Evolutionary conservation across 192 early-diverging fungal genomes (phyloP).

Genomic region (Haplosporangium gracile): DNA sequence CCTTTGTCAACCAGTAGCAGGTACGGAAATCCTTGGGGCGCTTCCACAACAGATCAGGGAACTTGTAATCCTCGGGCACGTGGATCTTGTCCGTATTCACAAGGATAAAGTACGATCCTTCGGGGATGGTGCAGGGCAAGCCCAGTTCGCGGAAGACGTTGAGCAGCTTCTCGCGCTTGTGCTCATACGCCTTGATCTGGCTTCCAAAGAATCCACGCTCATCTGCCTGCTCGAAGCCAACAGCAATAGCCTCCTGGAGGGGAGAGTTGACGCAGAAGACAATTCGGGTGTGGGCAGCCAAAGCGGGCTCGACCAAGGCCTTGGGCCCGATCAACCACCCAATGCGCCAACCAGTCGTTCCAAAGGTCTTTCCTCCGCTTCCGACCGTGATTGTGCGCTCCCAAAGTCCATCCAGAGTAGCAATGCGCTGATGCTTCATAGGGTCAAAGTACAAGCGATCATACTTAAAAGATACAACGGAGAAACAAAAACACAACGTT

Average conservation of each 20-base stretch:
- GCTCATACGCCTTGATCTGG: constrained; percentile 76
- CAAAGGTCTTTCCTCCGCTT: constrained; percentile 94
- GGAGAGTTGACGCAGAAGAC: constrained; percentile 93
- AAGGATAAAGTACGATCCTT: constrained; percentile 95
- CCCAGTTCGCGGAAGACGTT: constrained; percentile 73
- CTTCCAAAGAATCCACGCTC: constrained; percentile 74
- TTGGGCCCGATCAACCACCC: constrained; percentile 91
- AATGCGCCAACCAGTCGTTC: constrained; percentile 96
- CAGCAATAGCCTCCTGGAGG: constrained; percentile 87
- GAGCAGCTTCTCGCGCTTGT: constrained; percentile 81
- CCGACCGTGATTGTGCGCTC: constrained; percentile 95
- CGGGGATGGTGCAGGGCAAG: constrained; percentile 85
- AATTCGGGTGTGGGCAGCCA: constrained; percentile 91
- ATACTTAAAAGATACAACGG: constrained; percentile 61
- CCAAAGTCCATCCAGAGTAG: constrained; percentile 90
- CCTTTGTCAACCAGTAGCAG: constrained; percentile 87
- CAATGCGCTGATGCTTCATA: constrained; percentile 76
- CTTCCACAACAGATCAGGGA: constrained; percentile 65
- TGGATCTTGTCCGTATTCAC: constrained; percentile 81
- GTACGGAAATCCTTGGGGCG: constrained; percentile 84
- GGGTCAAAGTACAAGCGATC: constrained; percentile 91
- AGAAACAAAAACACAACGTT: not conserved
- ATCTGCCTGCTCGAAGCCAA: constrained; percentile 75
- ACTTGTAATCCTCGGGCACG: constrained; percentile 72
- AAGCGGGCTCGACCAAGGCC: constrained; percentile 76